Base-by-base conservation (phyloP, 805 yeast species). In the Saturnispora silvae region DNA sequence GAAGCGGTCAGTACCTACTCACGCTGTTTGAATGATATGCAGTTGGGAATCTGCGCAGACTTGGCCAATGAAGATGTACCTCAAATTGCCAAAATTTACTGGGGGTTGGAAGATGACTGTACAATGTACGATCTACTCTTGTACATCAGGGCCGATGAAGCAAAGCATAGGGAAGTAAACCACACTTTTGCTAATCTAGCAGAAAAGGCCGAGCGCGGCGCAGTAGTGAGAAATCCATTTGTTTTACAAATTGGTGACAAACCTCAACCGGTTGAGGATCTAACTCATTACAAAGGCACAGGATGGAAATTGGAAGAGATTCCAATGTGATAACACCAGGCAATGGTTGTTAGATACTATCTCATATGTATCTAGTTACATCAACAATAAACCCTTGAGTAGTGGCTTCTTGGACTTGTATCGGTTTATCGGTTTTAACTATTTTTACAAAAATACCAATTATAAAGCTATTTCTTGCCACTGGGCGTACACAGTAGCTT, bases 81-180 rank as follows among this genome's bases (percentile, higher is more conserved):
- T 2, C 67, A 70, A 34, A 70, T 79, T 40, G 81, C 86, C 6
- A 60, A 63, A 47, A 63, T 66, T 40, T 79, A 80, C 57, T 79
- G 84, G 83, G 65, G 70, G 15, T 62, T 80, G 61, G 48, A 49
- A 29, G 67, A 66, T 22, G 50, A 72, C 18, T 64, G 79, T 20
- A 59, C 72, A 3, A 69, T 79, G 57, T 62, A 64, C 41, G 84
- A 79, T 44, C 64, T 80, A 51, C 61, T 80, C 33, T 64, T 67
- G 41, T 67, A 75, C 46, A 63, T 80, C 18, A 67, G 86, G 44
- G 87, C 87, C 1, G 87, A 79, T 50, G 87, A 79, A 55, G 78
- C 84, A 28, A 79, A 79, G 53, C 86, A 79, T 52, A 67, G 87
- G 55, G 87, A 80, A 50, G 86, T 80, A 20, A 80, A 79, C 57